These are phyloP conservation scores for Fusarium tuaranense DNA, from an alignment of 2,329 filamentous ascomycete genomes.

Conservation along the genomic window DNA sequence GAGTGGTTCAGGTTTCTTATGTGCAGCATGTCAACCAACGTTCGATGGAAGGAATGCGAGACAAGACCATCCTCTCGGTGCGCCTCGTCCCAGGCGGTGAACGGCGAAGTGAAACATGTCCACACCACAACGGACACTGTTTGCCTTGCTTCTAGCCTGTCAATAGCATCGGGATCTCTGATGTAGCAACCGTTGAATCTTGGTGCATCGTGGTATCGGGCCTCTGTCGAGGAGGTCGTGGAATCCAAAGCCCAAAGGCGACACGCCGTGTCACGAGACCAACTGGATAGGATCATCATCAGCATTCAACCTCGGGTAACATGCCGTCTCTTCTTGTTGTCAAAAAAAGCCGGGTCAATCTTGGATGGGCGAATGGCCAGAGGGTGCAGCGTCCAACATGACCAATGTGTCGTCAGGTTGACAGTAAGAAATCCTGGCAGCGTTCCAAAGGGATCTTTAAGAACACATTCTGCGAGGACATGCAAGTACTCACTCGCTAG, in stretches of 20 bases:
- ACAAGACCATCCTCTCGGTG: slow-evolving; percentile 2
- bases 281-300: neutral
- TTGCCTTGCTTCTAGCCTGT: neutral
- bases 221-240: neutral
- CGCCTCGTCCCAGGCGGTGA: neutral
- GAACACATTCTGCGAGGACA: neutral
- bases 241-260: neutral
- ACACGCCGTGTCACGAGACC: neutral
- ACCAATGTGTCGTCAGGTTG: neutral
- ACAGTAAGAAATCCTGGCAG: neutral
- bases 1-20: neutral
- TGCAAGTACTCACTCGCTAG: neutral
- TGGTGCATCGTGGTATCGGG: neutral
- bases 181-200: neutral
- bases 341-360: neutral
- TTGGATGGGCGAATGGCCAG: neutral
- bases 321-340: neutral
- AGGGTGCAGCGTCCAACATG: too few species aligned
- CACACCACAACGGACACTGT: slow-evolving; percentile 9
- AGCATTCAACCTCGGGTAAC: neutral
- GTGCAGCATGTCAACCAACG: neutral
- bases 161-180: neutral
- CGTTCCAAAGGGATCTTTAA: neutral
- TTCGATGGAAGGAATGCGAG: slow-evolving; percentile 24
- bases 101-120: slow-evolving; percentile 24